phyloP scores from a whole-genome alignment of 768 basidiomycete genomes.

The Candolleomyces aberdarensis region DNA sequence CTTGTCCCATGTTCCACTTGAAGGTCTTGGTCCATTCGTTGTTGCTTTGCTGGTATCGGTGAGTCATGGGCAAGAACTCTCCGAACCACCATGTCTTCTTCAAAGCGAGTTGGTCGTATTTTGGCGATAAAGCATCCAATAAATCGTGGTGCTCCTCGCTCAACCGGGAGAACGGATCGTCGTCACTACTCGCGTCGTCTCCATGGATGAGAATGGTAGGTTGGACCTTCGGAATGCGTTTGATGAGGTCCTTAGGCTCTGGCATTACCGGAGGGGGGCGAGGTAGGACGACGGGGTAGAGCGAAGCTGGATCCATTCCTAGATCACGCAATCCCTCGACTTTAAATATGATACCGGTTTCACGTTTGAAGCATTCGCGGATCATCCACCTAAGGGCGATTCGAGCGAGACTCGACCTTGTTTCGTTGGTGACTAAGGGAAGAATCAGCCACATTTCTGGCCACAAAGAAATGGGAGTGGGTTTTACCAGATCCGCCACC shows the following conservation, averaged over 20 bases:
- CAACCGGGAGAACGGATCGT: conserved; percentile 39
- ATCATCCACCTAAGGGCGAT: conserved; percentile 69
- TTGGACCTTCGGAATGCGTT: conserved; percentile 13
- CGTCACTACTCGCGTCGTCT: conserved; percentile 37
- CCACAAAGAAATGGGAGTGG: neutral
- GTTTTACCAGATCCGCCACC: conserved; percentile 49
- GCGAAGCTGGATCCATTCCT: conserved; percentile 37
- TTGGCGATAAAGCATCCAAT: conserved; percentile 50
- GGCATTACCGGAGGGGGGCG: conserved; percentile 29
- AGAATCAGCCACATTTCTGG: neutral
- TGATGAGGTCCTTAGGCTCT: conserved; percentile 15
- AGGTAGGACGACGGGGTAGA: conserved; percentile 33
- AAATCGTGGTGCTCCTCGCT: conserved; percentile 63
- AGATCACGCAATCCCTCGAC: conserved; percentile 36
- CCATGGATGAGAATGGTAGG: conserved; percentile 13
- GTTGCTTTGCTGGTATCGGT: conserved; percentile 33
- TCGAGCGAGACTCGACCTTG: conserved; percentile 40
- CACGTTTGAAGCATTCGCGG: conserved; percentile 55
- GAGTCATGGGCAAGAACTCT: conserved; percentile 50
- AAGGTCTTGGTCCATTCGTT: conserved; percentile 24
- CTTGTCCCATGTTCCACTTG: conserved; percentile 32
- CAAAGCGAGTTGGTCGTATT: conserved; percentile 57
- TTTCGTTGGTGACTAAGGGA: conserved; percentile 33
- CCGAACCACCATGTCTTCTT: conserved; percentile 62
- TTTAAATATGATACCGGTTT: conserved; percentile 59